Conservation (phyloP, 1,139 yeast genomes). For the Yamadazyma taylorii region DNA sequence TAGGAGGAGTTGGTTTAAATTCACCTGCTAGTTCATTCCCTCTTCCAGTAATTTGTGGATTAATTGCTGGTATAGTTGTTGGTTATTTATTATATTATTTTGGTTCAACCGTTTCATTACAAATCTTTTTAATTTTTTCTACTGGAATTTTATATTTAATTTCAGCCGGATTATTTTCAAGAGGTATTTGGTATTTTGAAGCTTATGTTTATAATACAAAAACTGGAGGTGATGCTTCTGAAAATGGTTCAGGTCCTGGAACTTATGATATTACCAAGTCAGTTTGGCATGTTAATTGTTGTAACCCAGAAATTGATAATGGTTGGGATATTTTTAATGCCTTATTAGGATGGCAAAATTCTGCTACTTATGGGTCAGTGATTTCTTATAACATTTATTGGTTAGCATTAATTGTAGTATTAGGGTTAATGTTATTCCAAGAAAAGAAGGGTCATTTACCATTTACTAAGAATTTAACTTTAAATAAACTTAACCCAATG, state of each 20-base stretch:
- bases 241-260: slow-evolving; percentile 89
- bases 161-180: slow-evolving; percentile 84
- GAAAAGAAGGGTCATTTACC: slow-evolving; percentile 54
- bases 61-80: slow-evolving; percentile 67
- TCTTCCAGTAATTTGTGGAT: slow-evolving; percentile 75
- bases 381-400: slow-evolving; percentile 83
- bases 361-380: slow-evolving; percentile 85
- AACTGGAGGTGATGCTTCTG: slow-evolving; percentile 90
- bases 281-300: slow-evolving; percentile 94
- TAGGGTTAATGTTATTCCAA: slow-evolving; percentile 66
- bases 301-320: slow-evolving; percentile 83
- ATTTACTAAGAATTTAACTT: slow-evolving; percentile 46
- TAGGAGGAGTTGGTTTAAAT: slow-evolving; percentile 81
- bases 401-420: slow-evolving; percentile 56
- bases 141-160: slow-evolving; percentile 82
- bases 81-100: slow-evolving; percentile 72
- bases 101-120: slow-evolving; percentile 76
- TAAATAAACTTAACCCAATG: slow-evolving; percentile 67
- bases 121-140: slow-evolving; percentile 74
- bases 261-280: slow-evolving; percentile 73
- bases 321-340: slow-evolving; percentile 91
- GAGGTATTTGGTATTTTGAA: slow-evolving; percentile 88
- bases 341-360: slow-evolving; percentile 34
- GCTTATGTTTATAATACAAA: slow-evolving; percentile 56
- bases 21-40: slow-evolving; percentile 69